These are phyloP conservation scores for Irpex sp. DNA, from an alignment of 1,284 basidiomycete species.

Conservation along the genomic window DNA sequence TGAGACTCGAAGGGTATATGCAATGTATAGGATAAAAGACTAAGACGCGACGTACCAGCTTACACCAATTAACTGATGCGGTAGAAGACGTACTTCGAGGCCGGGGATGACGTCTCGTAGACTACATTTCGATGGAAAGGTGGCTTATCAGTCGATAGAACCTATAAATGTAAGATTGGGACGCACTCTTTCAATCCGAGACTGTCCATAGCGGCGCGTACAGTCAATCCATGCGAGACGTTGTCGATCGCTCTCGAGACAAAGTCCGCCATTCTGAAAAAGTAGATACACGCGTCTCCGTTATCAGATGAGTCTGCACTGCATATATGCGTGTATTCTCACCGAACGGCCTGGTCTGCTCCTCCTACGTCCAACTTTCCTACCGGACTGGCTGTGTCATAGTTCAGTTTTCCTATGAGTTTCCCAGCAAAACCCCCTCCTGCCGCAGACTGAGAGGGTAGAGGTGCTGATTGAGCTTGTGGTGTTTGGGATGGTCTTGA, in stretches of 20 bases:
- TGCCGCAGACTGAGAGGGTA: not conserved
- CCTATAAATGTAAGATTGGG: not conserved
- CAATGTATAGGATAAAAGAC: no score
- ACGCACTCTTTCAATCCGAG: slow-evolving; percentile 45
- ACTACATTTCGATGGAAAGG: slow-evolving; percentile 25
- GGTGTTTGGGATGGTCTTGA: not conserved
- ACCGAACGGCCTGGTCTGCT: slow-evolving; percentile 21
- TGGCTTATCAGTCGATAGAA: not conserved
- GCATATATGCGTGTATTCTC: no score
- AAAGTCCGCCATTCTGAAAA: slow-evolving; percentile 51
- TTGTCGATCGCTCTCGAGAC: slow-evolving; percentile 56
- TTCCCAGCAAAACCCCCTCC: not conserved
- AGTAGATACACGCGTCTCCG: not conserved
- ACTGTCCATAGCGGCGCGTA: slow-evolving; percentile 45
- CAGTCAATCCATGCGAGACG: slow-evolving; percentile 45
- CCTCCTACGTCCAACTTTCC: slow-evolving; percentile 21
- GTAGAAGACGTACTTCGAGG: slow-evolving; percentile 59
- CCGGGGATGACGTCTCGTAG: slow-evolving; percentile 53
- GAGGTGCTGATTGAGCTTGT: not conserved
- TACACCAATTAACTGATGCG: slow-evolving; percentile 73
- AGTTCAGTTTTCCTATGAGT: slow-evolving; percentile 5
- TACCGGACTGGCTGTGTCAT: slow-evolving; percentile 10
- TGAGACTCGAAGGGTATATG: no score
- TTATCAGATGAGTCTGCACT: no score
- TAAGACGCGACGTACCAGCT: slow-evolving; percentile 44